Conservation (phyloP, 352 stramenopile species). For the Pythium apleroticum region DNA sequence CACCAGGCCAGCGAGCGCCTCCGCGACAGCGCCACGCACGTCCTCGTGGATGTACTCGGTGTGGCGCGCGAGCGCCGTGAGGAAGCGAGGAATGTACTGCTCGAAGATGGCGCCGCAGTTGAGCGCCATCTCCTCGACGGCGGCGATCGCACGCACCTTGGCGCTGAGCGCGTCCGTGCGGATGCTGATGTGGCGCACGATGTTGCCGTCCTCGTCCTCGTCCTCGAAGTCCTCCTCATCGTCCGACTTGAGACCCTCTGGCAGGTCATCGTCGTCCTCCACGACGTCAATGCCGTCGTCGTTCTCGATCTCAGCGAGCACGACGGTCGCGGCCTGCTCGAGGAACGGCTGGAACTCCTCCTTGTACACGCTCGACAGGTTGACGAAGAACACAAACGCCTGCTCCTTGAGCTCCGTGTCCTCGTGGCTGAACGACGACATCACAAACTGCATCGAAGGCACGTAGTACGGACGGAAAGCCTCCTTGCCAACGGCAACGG, state of each 20-base stretch:
- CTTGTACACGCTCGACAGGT: constrained; percentile 97
- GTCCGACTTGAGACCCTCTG: constrained; percentile 76
- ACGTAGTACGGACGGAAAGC: constrained; percentile 95
- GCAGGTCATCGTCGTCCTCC: constrained; percentile 68
- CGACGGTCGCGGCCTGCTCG: constrained; percentile 64
- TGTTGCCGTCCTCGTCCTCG: constrained; percentile 55
- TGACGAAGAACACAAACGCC: constrained; percentile 98
- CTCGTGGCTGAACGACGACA: constrained; percentile 91
- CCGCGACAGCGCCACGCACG: constrained; percentile 74
- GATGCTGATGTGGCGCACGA: constrained; percentile 83
- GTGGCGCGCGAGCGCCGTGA: constrained; percentile 74
- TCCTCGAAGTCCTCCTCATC: constrained; percentile 81
- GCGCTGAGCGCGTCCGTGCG: constrained; percentile 84
- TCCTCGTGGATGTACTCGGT: constrained; percentile 89
- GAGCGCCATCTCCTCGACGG: constrained; percentile 82
- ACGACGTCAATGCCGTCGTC: constrained; percentile 76
- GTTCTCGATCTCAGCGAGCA: constrained; percentile 71
- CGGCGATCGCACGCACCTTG: constrained; percentile 78
- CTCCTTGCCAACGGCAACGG: constrained; percentile 95
- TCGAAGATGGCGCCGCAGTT: constrained; percentile 83
- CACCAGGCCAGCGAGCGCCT: constrained; percentile 75
- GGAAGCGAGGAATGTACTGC: constrained; percentile 80
- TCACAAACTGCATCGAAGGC: constrained; percentile 94
- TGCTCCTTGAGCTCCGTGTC: constrained; percentile 98
- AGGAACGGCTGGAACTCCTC: constrained; percentile 96